Evolutionary conservation across 2,329 filamentous ascomycete species (phyloP).

Genomic region (Claviceps quebecensis): DNA sequence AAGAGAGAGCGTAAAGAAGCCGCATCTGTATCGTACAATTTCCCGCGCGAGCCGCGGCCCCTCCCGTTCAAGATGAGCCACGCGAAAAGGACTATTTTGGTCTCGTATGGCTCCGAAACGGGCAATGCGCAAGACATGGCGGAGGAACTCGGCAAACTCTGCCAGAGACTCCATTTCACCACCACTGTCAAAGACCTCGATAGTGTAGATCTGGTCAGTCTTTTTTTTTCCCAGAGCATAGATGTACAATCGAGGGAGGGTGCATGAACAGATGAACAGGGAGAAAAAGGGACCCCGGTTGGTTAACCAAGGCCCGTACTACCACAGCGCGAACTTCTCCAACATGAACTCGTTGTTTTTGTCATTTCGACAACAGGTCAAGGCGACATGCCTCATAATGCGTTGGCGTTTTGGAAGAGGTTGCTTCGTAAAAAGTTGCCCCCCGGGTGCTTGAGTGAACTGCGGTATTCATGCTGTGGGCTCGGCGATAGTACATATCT

Average conservation of each 20-base stretch:
- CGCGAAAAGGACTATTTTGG: conserved; percentile 35
- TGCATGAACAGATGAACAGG: not conserved
- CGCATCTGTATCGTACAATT: not conserved
- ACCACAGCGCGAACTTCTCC: conserved; percentile 34
- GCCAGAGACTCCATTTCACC: conserved; percentile 65
- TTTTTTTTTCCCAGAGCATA: too few species aligned
- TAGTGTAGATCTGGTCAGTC: conserved; percentile 56
- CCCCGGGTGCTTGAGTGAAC: conserved; percentile 48
- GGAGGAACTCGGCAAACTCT: conserved; percentile 62
- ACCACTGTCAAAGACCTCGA: conserved; percentile 68
- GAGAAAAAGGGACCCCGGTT: not conserved
- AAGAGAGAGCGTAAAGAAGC: too few species aligned
- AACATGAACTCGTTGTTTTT: conserved; percentile 53
- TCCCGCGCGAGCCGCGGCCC: not conserved
- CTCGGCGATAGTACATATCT: conserved; percentile 90
- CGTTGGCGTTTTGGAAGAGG: conserved; percentile 69
- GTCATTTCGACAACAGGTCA: conserved; percentile 87
- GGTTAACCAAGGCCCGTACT: not conserved
- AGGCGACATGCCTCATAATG: conserved; percentile 81
- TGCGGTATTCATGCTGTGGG: conserved; percentile 76
- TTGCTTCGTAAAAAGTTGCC: conserved; percentile 67
- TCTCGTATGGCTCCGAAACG: conserved; percentile 90
- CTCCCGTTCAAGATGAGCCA: conserved; percentile 12
- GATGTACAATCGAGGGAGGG: not conserved
- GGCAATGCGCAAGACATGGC: conserved; percentile 89